Base-by-base conservation (phyloP, 2,329 filamentous ascomycete genomes). In the Coniella lustricola region DNA sequence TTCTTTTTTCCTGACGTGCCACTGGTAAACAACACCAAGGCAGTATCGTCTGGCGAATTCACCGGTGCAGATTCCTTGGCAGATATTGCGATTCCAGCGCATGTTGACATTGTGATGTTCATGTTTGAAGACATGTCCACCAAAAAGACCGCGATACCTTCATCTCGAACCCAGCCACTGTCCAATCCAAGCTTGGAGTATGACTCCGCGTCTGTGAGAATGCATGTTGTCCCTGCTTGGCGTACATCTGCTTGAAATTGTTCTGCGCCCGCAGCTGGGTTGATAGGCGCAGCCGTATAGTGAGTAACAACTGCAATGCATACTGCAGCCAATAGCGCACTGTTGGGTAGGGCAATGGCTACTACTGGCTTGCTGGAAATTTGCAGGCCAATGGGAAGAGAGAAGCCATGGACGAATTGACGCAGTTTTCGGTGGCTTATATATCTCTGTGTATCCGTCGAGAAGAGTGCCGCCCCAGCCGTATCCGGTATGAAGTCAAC, bases 41-140 rank as follows among this genome's bases (percentile, higher is more conserved):
- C 68, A 18, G 87, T 74, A 70, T 94, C 88, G 53, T 90, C 84
- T n/a, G 84, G 78, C 5, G 22, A 16, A 14, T 53, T 53, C 4
- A 48, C 44, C n/a, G 40, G 3, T n/a, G 40, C 35, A 7, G 48
- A 7, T 3, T 16, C n/a, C 9, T 36, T 21, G 20, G 35, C 12
- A 4, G 25, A 16, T 2, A 47, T 16, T 4, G 20, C 16, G 4
- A 9, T 31, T 9, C 50, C 50, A 22, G 49, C 34, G 10, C 32
- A 22, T 7, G 36, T 16, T 1, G 44, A 44, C 20, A 53, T 33
- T 16, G 17, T 20, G 20, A 53, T 53, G 14, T 16, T 53, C 50
- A 50, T 53, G 12, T 50, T 47, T 3, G 42, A 18, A 7, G 39
- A 34, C 32, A 50, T 10, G 9, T 53, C 39, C 2, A 47, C 40